Conservation (phyloP, 805 yeast genomes). For the Starmerella stigmatis region DNA sequence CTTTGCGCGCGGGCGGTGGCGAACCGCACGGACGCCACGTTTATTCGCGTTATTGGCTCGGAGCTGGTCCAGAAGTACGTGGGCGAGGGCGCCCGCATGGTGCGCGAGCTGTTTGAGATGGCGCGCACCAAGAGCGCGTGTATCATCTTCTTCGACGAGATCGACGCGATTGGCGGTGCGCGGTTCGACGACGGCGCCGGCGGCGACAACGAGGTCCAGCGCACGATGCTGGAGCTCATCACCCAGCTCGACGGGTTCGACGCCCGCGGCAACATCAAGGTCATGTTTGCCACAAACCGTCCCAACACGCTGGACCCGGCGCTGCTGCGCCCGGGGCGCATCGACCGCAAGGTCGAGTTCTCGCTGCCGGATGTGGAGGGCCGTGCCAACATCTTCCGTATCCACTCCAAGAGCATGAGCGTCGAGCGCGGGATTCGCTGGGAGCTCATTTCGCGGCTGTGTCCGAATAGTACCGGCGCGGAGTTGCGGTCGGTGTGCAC, state of each 20-base stretch:
- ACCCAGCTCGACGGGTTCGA: slow-evolving; percentile 98
- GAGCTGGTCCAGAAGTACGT: slow-evolving; percentile 97
- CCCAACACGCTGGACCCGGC: slow-evolving; percentile 99
- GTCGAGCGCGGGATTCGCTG: slow-evolving; percentile 95
- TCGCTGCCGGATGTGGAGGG: slow-evolving; percentile 95
- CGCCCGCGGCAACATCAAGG: slow-evolving; percentile 97
- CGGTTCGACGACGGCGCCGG: slow-evolving; percentile 99
- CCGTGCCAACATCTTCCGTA: slow-evolving; percentile 92
- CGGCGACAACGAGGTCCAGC: slow-evolving; percentile 97
- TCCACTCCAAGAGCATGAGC: slow-evolving; percentile 95
- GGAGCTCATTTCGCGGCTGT: slow-evolving; percentile 93
- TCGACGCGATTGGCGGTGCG: slow-evolving; percentile 99
- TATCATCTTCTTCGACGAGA: slow-evolving; percentile 94
- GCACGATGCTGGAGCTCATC: slow-evolving; percentile 96
- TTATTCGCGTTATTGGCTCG: slow-evolving; percentile 95
- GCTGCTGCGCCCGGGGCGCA: slow-evolving; percentile 93
- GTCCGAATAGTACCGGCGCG: slow-evolving; percentile 98
- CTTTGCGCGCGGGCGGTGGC: slow-evolving; percentile 98
- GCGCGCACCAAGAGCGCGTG: slow-evolving; percentile 98
- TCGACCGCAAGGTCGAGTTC: slow-evolving; percentile 96
- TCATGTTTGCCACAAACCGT: slow-evolving; percentile 98
- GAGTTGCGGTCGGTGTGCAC: slow-evolving; percentile 97
- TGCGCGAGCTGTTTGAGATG: slow-evolving; percentile 96
- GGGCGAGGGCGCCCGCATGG: slow-evolving; percentile 99
- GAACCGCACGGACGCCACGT: slow-evolving; percentile 97